Percentiles rank a stretch among this genome's conserved stretches.
Conservation (phyloP, 2,329 filamentous ascomycete species). For the Neonectria coccinea region DNA sequence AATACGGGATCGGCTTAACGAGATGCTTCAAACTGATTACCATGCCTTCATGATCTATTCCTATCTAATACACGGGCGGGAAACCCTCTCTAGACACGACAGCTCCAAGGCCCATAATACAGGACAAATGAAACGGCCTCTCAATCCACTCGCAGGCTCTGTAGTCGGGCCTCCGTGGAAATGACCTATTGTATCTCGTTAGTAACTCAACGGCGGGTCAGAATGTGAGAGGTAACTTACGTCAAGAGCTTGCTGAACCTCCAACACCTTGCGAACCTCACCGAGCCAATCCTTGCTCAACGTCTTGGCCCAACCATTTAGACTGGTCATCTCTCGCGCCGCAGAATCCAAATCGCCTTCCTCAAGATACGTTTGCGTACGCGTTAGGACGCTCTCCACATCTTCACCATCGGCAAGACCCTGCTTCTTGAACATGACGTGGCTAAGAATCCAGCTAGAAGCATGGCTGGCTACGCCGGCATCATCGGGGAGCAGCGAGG, state of each 20-base stretch:
- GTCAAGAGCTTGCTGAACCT: conserved; percentile 96
- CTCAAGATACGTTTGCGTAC: conserved; percentile 90
- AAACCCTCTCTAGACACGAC: conserved; percentile 45
- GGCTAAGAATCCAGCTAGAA: conserved; percentile 88
- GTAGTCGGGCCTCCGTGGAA: conserved; percentile 87
- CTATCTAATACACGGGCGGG: conserved; percentile 52
- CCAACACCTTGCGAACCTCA: conserved; percentile 90
- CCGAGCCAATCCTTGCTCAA: conserved; percentile 93
- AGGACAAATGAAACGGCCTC: conserved; percentile 49
- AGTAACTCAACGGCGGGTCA: conserved; percentile 25
- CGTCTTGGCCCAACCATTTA: conserved; percentile 95
- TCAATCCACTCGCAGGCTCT: conserved; percentile 87
- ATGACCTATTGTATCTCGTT: conserved; percentile 72
- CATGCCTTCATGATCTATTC: conserved; percentile 50
- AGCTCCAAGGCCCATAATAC: conserved; percentile 50
- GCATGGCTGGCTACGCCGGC: conserved; percentile 95
- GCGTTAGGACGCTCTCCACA: conserved; percentile 91
- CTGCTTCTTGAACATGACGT: conserved; percentile 96
- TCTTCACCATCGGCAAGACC: conserved; percentile 85
- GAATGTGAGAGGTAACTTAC: conserved; percentile 65
- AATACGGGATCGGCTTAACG: conserved; percentile 6
- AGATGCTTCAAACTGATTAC: conserved; percentile 31
- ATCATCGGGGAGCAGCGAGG: conserved; percentile 89
- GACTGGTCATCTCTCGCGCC: conserved; percentile 92
- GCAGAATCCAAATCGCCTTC: conserved; percentile 93